phyloP scores from a whole-genome alignment of 768 basidiomycete species.

The Trametes maxima region DNA sequence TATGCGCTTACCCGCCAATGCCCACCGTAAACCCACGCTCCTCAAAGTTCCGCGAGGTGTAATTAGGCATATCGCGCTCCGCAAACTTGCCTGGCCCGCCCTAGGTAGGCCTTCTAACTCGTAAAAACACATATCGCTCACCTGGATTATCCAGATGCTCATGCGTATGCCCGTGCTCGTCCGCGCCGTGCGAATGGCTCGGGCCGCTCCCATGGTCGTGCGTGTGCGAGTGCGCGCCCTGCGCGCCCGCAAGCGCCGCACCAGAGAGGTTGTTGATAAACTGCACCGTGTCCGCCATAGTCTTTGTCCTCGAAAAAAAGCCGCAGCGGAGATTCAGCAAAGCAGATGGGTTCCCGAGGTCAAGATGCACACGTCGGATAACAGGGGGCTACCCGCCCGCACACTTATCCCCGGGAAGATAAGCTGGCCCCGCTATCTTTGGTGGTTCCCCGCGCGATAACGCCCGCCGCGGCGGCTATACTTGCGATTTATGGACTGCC shows the following conservation, averaged over 20 bases:
- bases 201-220: constrained; percentile 47
- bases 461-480: no score
- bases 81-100: constrained; percentile 74
- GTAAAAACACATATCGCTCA: constrained; percentile 28
- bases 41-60: constrained; percentile 77
- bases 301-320: no score
- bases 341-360: no score
- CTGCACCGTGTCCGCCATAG: constrained; percentile 44
- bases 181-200: constrained; percentile 54
- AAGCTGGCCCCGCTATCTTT: no score
- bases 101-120: constrained; percentile 3
- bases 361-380: no score
- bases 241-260: constrained; percentile 24
- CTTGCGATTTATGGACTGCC: no score
- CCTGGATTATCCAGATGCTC: constrained; percentile 91
- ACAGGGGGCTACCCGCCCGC: no score
- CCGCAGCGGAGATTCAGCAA: no score
- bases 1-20: constrained; percentile 81
- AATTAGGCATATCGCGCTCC: constrained; percentile 93
- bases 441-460: no score
- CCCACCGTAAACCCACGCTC: constrained; percentile 96
- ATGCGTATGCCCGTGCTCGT: constrained; percentile 94
- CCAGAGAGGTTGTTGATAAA: constrained; percentile 72
- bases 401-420: no score
- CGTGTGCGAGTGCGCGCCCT: constrained; percentile 38